These are phyloP conservation scores for Phytophthora syringae DNA, from an alignment of 352 stramenopile species.

Conservation along the genomic window DNA sequence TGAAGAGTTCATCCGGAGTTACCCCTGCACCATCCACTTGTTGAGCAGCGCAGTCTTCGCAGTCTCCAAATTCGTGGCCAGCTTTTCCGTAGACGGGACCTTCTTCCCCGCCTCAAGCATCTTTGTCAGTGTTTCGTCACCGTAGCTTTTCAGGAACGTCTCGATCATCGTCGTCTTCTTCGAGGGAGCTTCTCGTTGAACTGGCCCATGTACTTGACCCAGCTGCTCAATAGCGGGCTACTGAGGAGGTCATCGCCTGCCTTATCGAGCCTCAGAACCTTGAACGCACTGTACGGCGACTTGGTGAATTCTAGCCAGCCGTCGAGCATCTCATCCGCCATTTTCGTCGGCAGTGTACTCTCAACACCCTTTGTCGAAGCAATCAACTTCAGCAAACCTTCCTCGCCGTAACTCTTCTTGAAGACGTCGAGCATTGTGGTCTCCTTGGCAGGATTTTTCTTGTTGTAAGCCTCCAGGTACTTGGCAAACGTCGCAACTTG, in stretches of 20 bases:
- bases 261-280: too few species aligned
- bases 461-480: slow-evolving; percentile 11
- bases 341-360: background rate
- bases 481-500: background rate
- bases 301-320: background rate
- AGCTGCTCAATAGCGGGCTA: background rate
- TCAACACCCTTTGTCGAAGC: background rate
- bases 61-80: background rate
- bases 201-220: slow-evolving; percentile 9
- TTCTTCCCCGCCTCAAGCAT: slow-evolving; percentile 12
- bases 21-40: background rate
- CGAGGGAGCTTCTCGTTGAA: slow-evolving; percentile 12
- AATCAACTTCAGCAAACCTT: background rate
- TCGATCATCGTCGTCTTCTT: slow-evolving; percentile 6
- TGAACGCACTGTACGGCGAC: background rate
- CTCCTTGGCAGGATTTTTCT: background rate
- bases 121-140: slow-evolving; percentile 1
- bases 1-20: slow-evolving; percentile 10
- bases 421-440: background rate
- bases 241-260: too few species aligned
- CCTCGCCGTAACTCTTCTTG: background rate
- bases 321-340: slow-evolving; percentile 4
- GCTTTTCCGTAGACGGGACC: background rate
- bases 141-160: slow-evolving; percentile 9
- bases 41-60: background rate